Evolutionary conservation across 371 early-diverging fungal genomes (phyloP).

Genomic region (Homolaphlyctis polyrhiza): DNA sequence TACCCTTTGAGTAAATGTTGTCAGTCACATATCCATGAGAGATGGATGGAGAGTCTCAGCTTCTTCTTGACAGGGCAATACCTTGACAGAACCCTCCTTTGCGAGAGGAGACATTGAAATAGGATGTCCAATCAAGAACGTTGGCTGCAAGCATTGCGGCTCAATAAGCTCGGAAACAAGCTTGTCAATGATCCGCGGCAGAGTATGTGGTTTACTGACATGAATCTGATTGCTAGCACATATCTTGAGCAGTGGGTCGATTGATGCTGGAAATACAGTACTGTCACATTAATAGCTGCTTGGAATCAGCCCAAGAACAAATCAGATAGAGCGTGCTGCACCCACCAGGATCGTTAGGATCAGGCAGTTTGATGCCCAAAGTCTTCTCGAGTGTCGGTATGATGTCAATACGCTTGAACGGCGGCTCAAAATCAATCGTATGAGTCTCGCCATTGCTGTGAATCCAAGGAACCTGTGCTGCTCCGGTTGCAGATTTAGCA

Average conservation of each 20-base stretch:
- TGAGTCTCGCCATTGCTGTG: slow-evolving; percentile 10
- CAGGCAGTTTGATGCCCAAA: slow-evolving; percentile 45
- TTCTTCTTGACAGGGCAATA: background rate
- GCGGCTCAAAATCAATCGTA: slow-evolving; percentile 63
- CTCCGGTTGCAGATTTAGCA: background rate
- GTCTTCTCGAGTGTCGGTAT: slow-evolving; percentile 58
- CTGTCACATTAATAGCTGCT: too few species aligned
- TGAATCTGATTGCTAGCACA: slow-evolving; percentile 52
- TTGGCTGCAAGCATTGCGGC: slow-evolving; percentile 86
- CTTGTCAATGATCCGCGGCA: slow-evolving; percentile 82
- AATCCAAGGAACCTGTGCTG: background rate
- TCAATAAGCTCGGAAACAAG: slow-evolving; percentile 89
- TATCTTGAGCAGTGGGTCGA: slow-evolving; percentile 39
- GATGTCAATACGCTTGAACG: slow-evolving; percentile 81
- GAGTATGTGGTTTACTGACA: slow-evolving; percentile 65
- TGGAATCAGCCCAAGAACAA: too few species aligned
- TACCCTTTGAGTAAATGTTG: slow-evolving; percentile 10
- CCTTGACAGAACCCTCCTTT: slow-evolving; percentile 51
- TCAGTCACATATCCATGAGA: slow-evolving; percentile 6
- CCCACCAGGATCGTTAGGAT: slow-evolving; percentile 39
- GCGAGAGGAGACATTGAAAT: slow-evolving; percentile 91
- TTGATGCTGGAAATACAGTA: slow-evolving; percentile 8
- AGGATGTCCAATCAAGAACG: slow-evolving; percentile 92
- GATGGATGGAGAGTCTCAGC: background rate
- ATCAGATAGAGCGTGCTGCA: background rate